Percentiles rank a stretch among this genome's conserved stretches.
Conservation (phyloP, 306 rosid species). For the Abrus precatorius region DNA sequence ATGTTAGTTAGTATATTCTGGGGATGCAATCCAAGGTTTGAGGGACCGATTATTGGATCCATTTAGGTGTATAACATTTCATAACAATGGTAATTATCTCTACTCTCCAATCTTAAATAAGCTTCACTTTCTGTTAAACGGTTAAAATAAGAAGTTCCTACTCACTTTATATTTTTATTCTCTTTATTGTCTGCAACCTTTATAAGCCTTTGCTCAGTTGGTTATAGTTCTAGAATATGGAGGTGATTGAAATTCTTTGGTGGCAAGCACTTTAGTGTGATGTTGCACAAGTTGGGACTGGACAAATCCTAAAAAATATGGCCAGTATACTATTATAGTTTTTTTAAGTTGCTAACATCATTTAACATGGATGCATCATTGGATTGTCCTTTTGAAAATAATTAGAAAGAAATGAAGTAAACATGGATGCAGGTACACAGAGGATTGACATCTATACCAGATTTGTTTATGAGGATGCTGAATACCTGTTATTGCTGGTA, state of each 20-base stretch:
- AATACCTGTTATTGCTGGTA: too few species aligned
- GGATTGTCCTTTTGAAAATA: neutral
- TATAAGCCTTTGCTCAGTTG: conserved; percentile 5
- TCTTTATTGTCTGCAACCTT: neutral
- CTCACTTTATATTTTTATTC: neutral
- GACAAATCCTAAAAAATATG: conserved; percentile 10
- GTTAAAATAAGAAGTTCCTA: conserved; percentile 8
- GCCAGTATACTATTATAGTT: neutral
- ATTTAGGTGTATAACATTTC: conserved; percentile 45
- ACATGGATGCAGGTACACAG: too few species aligned
- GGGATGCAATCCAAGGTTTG: conserved; percentile 60
- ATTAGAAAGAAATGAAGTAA: too few species aligned
- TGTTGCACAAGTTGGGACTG: neutral
- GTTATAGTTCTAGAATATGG: neutral
- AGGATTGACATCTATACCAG: too few species aligned
- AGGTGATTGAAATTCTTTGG: neutral
- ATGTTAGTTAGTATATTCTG: conserved; percentile 48
- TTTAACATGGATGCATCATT: conserved; percentile 12
- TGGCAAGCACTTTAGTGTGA: conserved; percentile 5
- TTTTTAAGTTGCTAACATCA: neutral
- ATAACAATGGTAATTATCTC: conserved; percentile 62
- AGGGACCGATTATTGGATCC: conserved; percentile 56
- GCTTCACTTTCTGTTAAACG: conserved; percentile 10
- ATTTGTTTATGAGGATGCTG: too few species aligned
- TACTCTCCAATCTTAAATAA: conserved; percentile 1